Evolutionary conservation across 768 basidiomycete species (phyloP).

Genomic region (Mycena filopes): DNA sequence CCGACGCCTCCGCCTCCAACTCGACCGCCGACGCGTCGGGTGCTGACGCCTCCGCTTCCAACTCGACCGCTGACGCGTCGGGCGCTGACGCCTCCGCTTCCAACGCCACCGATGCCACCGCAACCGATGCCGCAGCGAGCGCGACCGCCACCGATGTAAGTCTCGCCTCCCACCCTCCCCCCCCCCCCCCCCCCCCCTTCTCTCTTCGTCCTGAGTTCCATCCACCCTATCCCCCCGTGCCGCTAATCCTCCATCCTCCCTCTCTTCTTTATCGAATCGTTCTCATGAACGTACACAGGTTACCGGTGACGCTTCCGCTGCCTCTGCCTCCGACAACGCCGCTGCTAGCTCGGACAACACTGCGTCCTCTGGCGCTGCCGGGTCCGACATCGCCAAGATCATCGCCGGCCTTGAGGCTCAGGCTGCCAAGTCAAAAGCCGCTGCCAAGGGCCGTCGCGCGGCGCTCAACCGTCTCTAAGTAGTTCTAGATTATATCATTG

Average conservation of each 20-base stretch:
- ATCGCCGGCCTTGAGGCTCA: conserved; percentile 6
- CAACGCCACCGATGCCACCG: not conserved
- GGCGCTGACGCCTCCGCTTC: not conserved
- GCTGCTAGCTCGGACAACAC: not conserved
- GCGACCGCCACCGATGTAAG: not conserved
- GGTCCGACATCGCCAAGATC: not conserved
- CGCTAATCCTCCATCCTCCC: too few relatives aligned
- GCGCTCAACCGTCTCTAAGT: conserved; percentile 21
- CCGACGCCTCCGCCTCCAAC: not conserved
- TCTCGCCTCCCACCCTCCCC: too few relatives aligned
- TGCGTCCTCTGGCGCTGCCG: not conserved
- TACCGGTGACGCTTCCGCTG: not conserved
- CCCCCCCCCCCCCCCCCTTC: too few relatives aligned
- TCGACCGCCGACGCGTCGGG: not conserved
- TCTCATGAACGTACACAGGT: not conserved
- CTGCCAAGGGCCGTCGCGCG: not conserved
- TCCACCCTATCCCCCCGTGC: too few relatives aligned
- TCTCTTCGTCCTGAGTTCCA: too few relatives aligned
- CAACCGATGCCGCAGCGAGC: not conserved
- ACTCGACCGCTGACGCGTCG: not conserved
- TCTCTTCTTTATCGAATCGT: too few relatives aligned
- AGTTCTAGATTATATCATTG: conserved; percentile 22
- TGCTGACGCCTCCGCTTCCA: not conserved
- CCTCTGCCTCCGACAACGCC: not conserved
- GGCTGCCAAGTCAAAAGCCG: not conserved